phyloP scores from a whole-genome alignment of 257 asterid genomes.

The Nicotiana benthamiana region DNA sequence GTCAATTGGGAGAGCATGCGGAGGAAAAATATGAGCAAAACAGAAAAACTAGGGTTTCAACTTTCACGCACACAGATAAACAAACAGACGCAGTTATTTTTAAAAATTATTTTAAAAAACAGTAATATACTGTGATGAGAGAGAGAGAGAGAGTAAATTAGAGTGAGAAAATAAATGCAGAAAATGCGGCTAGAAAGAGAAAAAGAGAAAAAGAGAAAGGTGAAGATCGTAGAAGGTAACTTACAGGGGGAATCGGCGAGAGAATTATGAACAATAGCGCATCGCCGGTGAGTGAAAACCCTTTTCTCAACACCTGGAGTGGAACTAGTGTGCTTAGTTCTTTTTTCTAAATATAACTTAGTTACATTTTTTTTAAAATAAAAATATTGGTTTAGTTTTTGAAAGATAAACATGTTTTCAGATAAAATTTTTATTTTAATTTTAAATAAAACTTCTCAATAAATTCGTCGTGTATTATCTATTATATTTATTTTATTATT shows the following conservation, averaged over 20 bases:
- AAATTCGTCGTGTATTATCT: too few relatives aligned
- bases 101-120: not conserved
- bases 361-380: not conserved
- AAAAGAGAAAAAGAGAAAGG: not conserved
- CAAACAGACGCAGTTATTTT: not conserved
- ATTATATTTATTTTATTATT: too few relatives aligned
- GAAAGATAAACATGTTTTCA: not conserved
- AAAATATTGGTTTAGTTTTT: not conserved
- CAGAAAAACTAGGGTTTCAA: constrained; percentile 8
- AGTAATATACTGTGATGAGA: not conserved
- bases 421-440: not conserved
- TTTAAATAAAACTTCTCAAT: too few relatives aligned
- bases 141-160: not conserved
- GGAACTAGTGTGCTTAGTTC: not conserved
- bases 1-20: not conserved
- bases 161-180: not conserved
- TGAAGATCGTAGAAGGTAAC: constrained; percentile 8
- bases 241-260: constrained; percentile 4
- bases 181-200: constrained; percentile 15
- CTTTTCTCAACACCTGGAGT: constrained; percentile 8
- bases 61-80: not conserved
- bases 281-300: constrained; percentile 11
- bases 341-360: not conserved
- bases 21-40: not conserved
- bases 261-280: constrained; percentile 12